Base-by-base conservation (phyloP, 2,329 filamentous ascomycete genomes). In the Colletotrichum somersetense region DNA sequence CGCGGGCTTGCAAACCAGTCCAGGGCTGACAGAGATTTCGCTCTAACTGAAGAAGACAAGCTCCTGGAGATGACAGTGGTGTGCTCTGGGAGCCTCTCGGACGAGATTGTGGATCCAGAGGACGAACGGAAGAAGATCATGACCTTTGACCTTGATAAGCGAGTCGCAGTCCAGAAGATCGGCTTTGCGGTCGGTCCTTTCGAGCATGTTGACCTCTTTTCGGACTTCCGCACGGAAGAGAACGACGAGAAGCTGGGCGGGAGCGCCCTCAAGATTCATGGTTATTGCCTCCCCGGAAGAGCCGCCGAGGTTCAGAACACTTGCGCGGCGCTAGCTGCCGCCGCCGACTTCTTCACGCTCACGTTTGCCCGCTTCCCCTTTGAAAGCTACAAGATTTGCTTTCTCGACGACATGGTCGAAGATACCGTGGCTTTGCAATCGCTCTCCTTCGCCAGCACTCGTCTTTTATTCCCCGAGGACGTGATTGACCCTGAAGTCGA, bases 101-200 rank as follows among this genome's bases (percentile, higher is more conserved):
- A 97, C 79, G 96, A 98, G 78, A 88, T 91, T 52, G 85, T 92
- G 42, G 93, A 97, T 77, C 89, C 91, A 16, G 88, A 89, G 35
- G 93, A 98, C 76, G 87, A 93, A 66, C 91, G 89, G 33, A 95
- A 94, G 79, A 98, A 97, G 82, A 95, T 94, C 2, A 93, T 96
- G 79, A 93, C 92, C 0, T 99, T 98, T 79, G 90, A 91, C 67
- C 92, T 93, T 62, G 88, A 89, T 72, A 91, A 91, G 73, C 90
- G 92, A 62, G 90, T 96, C 11, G 91, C 95, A 1, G 92, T 96
- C 1, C 93, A 95, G 74, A 96, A 98, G 79, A 91, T 99, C 74
- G 96, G 95, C 5, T 97, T 99, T 80, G 93, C 95, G 2, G 89
- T 98, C 67, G 96, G 97, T 0, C 96, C 97, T 0, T 99, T 99